phyloP scores from a whole-genome alignment of 371 early-diverging fungal species.

The Saksenaea oblongispora region DNA sequence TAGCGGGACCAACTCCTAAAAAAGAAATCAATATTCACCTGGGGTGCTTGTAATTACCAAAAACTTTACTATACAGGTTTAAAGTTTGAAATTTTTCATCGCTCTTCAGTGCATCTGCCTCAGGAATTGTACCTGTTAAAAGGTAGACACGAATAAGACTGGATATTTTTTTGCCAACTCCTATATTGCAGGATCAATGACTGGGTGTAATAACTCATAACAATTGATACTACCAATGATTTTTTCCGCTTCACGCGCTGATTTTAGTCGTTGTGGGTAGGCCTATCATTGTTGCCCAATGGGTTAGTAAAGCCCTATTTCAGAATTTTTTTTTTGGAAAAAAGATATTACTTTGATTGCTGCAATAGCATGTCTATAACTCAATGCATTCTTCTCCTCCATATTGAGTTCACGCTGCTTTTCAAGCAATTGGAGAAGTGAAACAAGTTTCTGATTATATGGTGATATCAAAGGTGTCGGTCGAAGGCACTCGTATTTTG shows the following conservation, averaged over 20 bases:
- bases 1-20: conserved; percentile 45
- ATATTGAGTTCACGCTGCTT: conserved; percentile 31
- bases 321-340: too few species aligned
- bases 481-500: conserved; percentile 46
- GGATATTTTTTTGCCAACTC: conserved; percentile 51
- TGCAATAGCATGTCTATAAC: conserved; percentile 51
- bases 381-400: conserved; percentile 42
- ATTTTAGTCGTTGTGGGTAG: conserved; percentile 45
- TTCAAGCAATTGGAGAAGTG: conserved; percentile 39
- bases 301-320: too few species aligned
- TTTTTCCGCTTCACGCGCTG: conserved; percentile 42
- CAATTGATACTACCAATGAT: conserved; percentile 33
- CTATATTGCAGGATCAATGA: conserved; percentile 8
- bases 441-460: conserved; percentile 38
- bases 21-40: neutral
- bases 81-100: conserved; percentile 34
- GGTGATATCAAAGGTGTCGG: conserved; percentile 43
- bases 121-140: conserved; percentile 43
- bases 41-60: conserved; percentile 27
- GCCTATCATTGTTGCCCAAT: conserved; percentile 25
- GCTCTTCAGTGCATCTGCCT: conserved; percentile 32
- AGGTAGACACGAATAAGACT: conserved; percentile 33
- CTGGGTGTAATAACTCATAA: neutral
- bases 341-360: conserved; percentile 52
- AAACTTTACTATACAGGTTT: conserved; percentile 35